Conservation (phyloP, 2,329 filamentous ascomycete genomes). For the Trichoderma sp. region DNA sequence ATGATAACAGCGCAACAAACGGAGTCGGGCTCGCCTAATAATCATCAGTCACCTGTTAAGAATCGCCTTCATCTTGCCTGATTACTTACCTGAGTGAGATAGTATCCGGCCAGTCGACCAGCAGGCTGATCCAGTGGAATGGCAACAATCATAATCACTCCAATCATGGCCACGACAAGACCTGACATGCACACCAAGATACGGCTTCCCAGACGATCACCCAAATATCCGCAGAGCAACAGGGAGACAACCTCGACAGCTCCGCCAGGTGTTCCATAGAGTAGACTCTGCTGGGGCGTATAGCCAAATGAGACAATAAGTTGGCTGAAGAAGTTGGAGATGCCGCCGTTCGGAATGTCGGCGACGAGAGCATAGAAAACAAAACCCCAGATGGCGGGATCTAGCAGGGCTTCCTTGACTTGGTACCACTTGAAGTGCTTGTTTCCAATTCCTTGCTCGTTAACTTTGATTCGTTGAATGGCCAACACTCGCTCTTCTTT, state of each 20-base stretch:
- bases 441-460: constrained; percentile 67
- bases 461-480: constrained; percentile 52
- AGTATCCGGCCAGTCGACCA: constrained; percentile 56
- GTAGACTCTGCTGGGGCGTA: constrained; percentile 57
- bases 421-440: constrained; percentile 66
- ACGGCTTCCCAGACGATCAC: constrained; percentile 18
- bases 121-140: constrained; percentile 47
- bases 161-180: constrained; percentile 35
- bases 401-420: constrained; percentile 34
- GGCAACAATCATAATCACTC: constrained; percentile 25
- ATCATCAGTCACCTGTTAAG: background rate
- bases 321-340: constrained; percentile 40
- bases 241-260: constrained; percentile 61
- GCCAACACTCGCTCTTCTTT: constrained; percentile 17
- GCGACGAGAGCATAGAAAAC: constrained; percentile 12
- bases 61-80: constrained; percentile 30
- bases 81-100: constrained; percentile 39
- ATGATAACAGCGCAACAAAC: constrained; percentile 41
- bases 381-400: constrained; percentile 17
- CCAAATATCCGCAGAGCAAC: constrained; percentile 44
- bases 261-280: constrained; percentile 64
- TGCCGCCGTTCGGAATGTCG: constrained; percentile 20
- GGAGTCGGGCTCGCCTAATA: constrained; percentile 12
- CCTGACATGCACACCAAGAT: constrained; percentile 21
- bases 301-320: constrained; percentile 59